Percentiles rank a stretch among this genome's conserved stretches.
These are phyloP conservation scores for Talaromyces sp. DNA, from an alignment of 2,329 filamentous ascomycete genomes.

Conservation along the genomic window DNA sequence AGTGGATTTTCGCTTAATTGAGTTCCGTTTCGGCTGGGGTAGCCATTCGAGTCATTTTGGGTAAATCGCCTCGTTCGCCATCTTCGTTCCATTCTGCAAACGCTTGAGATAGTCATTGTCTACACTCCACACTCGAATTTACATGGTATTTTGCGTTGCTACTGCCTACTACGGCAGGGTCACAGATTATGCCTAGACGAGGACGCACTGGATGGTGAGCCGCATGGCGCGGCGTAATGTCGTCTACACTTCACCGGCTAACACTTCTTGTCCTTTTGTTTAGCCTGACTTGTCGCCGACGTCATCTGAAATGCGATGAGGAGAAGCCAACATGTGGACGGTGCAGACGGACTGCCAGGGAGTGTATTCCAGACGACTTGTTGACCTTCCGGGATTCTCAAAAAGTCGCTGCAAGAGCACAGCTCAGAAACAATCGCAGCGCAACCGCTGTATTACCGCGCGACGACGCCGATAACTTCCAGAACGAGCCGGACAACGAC, in stretches of 20 bases:
- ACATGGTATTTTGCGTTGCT: neutral
- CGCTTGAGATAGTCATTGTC: neutral
- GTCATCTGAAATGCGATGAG: constrained; percentile 14
- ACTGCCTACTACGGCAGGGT: neutral
- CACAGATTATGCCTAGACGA: neutral
- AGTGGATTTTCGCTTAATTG: neutral
- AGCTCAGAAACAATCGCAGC: constrained; percentile 3
- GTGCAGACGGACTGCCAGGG: constrained; percentile 8
- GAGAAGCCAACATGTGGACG: constrained; percentile 12
- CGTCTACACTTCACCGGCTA: neutral
- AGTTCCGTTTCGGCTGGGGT: neutral
- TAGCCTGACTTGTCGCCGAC: constrained; percentile 10
- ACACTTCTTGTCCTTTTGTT: neutral
- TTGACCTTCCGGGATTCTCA: constrained; percentile 9
- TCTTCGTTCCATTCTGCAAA: neutral
- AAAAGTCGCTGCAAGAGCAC: constrained; percentile 5
- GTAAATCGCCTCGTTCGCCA: constrained; percentile 8
- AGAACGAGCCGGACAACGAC: neutral
- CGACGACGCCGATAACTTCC: neutral
- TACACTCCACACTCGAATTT: neutral
- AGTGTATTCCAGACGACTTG: constrained; percentile 9
- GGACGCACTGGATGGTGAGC: constrained; percentile 12
- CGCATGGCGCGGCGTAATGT: neutral
- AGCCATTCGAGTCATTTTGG: neutral
- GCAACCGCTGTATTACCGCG: neutral